A percentile compares a stretch with the other conserved stretches of the same genome.
Conservation (phyloP, 169 alveolate species). For the Plasmodium relictum region DNA sequence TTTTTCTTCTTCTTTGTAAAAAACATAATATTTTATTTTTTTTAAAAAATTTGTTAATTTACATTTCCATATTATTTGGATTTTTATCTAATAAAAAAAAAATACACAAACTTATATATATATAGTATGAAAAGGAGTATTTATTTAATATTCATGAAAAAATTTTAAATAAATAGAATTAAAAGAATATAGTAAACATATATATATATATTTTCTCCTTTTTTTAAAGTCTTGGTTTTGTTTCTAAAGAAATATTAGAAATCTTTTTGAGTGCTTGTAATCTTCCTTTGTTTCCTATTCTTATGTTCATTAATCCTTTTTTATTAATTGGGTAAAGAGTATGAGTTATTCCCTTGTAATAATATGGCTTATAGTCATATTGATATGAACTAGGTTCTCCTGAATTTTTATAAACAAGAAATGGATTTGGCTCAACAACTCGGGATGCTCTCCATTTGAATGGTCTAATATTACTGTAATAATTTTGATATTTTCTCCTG, state of each 20-base stretch:
- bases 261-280: slow-evolving; percentile 60
- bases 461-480: slow-evolving; percentile 77
- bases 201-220: not conserved
- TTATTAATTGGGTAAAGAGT: slow-evolving; percentile 64
- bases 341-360: slow-evolving; percentile 70
- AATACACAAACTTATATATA: too few relatives aligned
- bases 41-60: too few relatives aligned
- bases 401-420: slow-evolving; percentile 53
- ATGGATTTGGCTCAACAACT: slow-evolving; percentile 77
- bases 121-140: too few relatives aligned
- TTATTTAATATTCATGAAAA: too few relatives aligned
- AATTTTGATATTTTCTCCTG: slow-evolving; percentile 66
- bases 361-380: slow-evolving; percentile 41
- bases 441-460: slow-evolving; percentile 78
- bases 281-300: slow-evolving; percentile 49
- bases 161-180: too few relatives aligned
- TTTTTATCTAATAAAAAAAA: too few relatives aligned
- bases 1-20: too few relatives aligned
- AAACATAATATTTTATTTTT: too few relatives aligned
- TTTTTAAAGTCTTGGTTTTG: slow-evolving; percentile 72
- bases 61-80: too few relatives aligned
- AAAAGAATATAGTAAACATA: too few relatives aligned
- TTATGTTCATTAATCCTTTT: slow-evolving; percentile 50
- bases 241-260: slow-evolving; percentile 55
- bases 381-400: slow-evolving; percentile 74